Conservation (phyloP, 805 yeast genomes). For the Yarrowia keelungensis region DNA sequence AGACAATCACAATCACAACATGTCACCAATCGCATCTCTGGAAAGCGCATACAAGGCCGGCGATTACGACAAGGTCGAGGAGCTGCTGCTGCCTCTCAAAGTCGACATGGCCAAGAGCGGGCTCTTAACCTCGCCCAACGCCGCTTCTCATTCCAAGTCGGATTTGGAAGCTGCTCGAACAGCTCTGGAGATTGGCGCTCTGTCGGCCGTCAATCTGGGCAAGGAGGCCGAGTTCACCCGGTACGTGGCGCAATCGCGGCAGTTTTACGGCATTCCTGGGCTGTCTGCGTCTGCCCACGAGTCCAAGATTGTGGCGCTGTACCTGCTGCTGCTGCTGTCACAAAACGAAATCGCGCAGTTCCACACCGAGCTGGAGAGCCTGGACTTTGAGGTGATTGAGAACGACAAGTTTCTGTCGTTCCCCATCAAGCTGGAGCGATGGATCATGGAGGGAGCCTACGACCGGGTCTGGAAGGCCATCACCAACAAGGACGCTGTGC, state of each 20-base stretch:
- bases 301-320: slow-evolving; percentile 75
- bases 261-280: slow-evolving; percentile 65
- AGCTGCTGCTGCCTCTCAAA: slow-evolving; percentile 73
- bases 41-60: slow-evolving; percentile 62
- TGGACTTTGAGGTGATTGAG: slow-evolving; percentile 66
- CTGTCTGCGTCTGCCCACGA: slow-evolving; percentile 63
- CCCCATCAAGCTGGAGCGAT: slow-evolving; percentile 88
- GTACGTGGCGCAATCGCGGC: slow-evolving; percentile 73
- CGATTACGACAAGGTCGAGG: slow-evolving; percentile 66
- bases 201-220: slow-evolving; percentile 70
- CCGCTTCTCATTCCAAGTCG: slow-evolving; percentile 50
- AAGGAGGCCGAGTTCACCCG: slow-evolving; percentile 73
- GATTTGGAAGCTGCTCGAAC: slow-evolving; percentile 82
- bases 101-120: slow-evolving; percentile 79
- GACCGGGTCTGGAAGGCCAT: slow-evolving; percentile 86
- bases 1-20: neutral
- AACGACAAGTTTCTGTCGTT: slow-evolving; percentile 75
- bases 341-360: slow-evolving; percentile 86
- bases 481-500: slow-evolving; percentile 58
- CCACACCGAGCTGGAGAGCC: slow-evolving; percentile 84
- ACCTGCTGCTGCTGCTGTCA: slow-evolving; percentile 76
- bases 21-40: slow-evolving; percentile 21
- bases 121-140: slow-evolving; percentile 68
- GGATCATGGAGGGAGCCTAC: slow-evolving; percentile 96
- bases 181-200: slow-evolving; percentile 87